A percentile compares a stretch with the other conserved stretches of the same genome.
phyloP scores from a whole-genome alignment of 805 yeast genomes.

The Metschnikowia anglica region DNA sequence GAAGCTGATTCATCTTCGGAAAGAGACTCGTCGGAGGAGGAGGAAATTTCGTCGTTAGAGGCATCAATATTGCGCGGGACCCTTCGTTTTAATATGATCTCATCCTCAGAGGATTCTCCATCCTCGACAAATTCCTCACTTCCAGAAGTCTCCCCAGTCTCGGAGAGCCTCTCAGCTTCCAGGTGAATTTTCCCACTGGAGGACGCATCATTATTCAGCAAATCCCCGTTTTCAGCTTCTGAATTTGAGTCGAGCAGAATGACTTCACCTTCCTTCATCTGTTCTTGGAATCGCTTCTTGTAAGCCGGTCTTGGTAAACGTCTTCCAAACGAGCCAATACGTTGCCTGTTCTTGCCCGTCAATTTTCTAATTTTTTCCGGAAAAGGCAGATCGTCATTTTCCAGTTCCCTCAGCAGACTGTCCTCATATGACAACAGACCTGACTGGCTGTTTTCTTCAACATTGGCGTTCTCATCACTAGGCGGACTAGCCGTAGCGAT shows the following conservation, averaged over 20 bases:
- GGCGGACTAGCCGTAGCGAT: neutral
- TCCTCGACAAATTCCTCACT: too few species aligned
- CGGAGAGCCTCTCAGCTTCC: too few species aligned
- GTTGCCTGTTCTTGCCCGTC: too few species aligned
- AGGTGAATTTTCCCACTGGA: too few species aligned
- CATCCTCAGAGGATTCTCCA: too few species aligned
- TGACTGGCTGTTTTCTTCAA: neutral
- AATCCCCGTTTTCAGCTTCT: slow-evolving; percentile 4
- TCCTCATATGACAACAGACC: neutral
- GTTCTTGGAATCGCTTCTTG: neutral
- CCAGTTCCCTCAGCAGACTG: neutral
- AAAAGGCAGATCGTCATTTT: neutral
- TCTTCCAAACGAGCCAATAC: neutral
- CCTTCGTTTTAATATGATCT: neutral
- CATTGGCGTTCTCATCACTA: neutral
- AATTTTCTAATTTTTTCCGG: too few species aligned
- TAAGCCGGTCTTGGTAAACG: neutral
- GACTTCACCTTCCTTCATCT: slow-evolving; percentile 2
- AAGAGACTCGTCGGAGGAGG: neutral
- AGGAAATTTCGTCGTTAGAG: neutral
- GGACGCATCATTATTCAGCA: slow-evolving; percentile 1
- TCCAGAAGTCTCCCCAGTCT: too few species aligned
- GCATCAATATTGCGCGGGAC: neutral
- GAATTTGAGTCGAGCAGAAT: slow-evolving; percentile 4
- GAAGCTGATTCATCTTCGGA: neutral